These are phyloP conservation scores for Vanrija sp. DNA, from an alignment of 1,284 basidiomycete species.

Conservation along the genomic window DNA sequence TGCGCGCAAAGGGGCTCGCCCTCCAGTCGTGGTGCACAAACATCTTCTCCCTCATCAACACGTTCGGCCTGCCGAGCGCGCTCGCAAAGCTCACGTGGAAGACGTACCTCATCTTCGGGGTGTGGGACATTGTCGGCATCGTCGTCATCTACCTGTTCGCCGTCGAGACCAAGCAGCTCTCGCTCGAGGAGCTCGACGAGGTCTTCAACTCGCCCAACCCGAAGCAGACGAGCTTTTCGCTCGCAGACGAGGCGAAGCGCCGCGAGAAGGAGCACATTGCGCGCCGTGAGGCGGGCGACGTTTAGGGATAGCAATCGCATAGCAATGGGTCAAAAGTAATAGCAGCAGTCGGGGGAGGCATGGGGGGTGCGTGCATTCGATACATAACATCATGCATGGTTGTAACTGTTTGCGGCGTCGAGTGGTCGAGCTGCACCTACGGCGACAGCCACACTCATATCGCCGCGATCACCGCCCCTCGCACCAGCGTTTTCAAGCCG, in stretches of 20 bases:
- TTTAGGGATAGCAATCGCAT: too few relatives aligned
- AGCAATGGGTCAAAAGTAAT: too few relatives aligned
- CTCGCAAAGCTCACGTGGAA: conserved; percentile 28
- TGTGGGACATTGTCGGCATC: conserved; percentile 58
- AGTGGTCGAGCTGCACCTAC: too few relatives aligned
- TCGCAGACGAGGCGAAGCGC: conserved; percentile 12
- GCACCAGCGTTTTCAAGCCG: too few relatives aligned
- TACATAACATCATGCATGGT: too few relatives aligned
- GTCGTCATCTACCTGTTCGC: conserved; percentile 57
- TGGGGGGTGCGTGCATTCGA: too few relatives aligned
- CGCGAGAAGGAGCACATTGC: conserved; percentile 8
- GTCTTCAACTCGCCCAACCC: conserved; percentile 56
- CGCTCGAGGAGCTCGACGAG: conserved; percentile 57
- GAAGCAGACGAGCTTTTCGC: conserved; percentile 48
- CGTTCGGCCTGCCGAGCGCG: conserved; percentile 34
- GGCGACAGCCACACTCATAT: too few relatives aligned
- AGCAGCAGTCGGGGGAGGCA: too few relatives aligned
- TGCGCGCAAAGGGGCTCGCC: conserved; percentile 54
- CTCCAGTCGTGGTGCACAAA: conserved; percentile 22
- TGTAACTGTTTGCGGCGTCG: too few relatives aligned
- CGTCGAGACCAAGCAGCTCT: conserved; percentile 54
- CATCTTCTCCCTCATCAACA: conserved; percentile 29
- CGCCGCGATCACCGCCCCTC: too few relatives aligned
- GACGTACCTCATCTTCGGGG: conserved; percentile 55
- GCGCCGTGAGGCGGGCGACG: too few relatives aligned